Base-by-base conservation (phyloP, 2,329 filamentous ascomycete genomes). In the Ophiostoma montium region DNA sequence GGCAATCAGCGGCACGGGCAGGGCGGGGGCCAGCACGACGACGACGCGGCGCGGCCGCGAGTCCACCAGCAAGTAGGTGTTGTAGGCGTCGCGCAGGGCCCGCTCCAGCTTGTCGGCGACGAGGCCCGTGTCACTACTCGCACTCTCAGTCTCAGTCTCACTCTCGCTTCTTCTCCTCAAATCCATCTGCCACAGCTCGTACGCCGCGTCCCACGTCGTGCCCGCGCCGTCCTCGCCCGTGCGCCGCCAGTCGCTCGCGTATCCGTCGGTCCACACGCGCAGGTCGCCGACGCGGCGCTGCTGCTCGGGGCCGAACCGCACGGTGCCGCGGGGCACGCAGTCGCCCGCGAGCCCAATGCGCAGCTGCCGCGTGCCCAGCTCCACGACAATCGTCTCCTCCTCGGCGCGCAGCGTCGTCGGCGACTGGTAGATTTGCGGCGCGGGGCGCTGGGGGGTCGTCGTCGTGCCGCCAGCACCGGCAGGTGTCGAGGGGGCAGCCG, bases 281-380 rank as follows among this genome's bases (percentile, higher is more conserved):
- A 89, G 90, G 64, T 95, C 89, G 9, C 89, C 92, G 11, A 77
- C 78, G 53, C 90, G 76, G 48, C 85, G 76, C 59, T 84, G 80
- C 59, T 84, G 75, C 54, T 89, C 82, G 0, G 86, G 86, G 0
- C 80, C 78, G 62, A 88, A 90, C 19, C 75, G 70, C 19, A 89
- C 67, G 13, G 74, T 71, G 1, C 72, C 75, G 62, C 90, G 94
- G 56, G 88, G 88, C 3, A 71, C 67, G 39, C 80, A 75, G 63
- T 95, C 89, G 47, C 89, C 89, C 6, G 89, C 86, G 61, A 95
- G 92, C 0, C 92, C 92, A 10, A 84, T 82, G 41, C 84, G 79
- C 23, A 96, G 64, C 63, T 80, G 83, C 19, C 90, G 78, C 10
- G 85, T 76, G 1, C 88, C 89, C 33, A 96, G 63, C 62, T 96